Conservation (phyloP, 2,329 filamentous ascomycete species). For the Fusarium sp. region DNA sequence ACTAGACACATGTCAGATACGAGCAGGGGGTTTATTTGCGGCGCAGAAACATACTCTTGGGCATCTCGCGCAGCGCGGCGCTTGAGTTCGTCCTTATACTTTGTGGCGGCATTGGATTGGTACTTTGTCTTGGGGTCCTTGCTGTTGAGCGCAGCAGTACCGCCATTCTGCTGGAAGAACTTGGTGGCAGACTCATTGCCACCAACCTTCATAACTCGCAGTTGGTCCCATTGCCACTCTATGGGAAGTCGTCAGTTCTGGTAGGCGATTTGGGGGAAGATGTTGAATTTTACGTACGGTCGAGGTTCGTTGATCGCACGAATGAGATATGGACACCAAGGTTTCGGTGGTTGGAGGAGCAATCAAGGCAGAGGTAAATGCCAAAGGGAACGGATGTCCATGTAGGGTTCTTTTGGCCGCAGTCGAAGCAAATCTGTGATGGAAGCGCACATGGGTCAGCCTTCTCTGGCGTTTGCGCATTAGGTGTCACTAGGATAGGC, state of each 20-base stretch:
- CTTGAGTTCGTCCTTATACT: slow-evolving; percentile 98
- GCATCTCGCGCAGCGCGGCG: slow-evolving; percentile 86
- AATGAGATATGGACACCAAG: slow-evolving; percentile 99
- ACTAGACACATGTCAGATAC: slow-evolving; percentile 63
- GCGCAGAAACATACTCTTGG: slow-evolving; percentile 76
- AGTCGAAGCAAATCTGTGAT: slow-evolving; percentile 94
- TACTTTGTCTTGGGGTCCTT: slow-evolving; percentile 99
- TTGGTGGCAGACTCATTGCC: slow-evolving; percentile 98
- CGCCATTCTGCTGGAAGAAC: slow-evolving; percentile 97
- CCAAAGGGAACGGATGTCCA: slow-evolving; percentile 98
- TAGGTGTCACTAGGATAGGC: not conserved
- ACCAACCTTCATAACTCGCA: slow-evolving; percentile 97
- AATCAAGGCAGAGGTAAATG: slow-evolving; percentile 98
- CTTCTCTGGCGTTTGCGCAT: not conserved
- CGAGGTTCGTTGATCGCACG: slow-evolving; percentile 97
- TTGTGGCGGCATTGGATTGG: slow-evolving; percentile 90
- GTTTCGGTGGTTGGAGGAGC: slow-evolving; percentile 96
- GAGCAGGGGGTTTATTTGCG: not conserved
- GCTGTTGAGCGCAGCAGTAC: slow-evolving; percentile 92
- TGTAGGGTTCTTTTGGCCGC: slow-evolving; percentile 95
- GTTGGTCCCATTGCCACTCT: slow-evolving; percentile 99
- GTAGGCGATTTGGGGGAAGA: not conserved
- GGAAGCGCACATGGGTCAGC: slow-evolving; percentile 24
- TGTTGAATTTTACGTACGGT: slow-evolving; percentile 76
- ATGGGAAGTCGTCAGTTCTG: slow-evolving; percentile 40